These are phyloP conservation scores for Leptomonas seymouri DNA, from an alignment of 208 protist species.

Conservation along the genomic window DNA sequence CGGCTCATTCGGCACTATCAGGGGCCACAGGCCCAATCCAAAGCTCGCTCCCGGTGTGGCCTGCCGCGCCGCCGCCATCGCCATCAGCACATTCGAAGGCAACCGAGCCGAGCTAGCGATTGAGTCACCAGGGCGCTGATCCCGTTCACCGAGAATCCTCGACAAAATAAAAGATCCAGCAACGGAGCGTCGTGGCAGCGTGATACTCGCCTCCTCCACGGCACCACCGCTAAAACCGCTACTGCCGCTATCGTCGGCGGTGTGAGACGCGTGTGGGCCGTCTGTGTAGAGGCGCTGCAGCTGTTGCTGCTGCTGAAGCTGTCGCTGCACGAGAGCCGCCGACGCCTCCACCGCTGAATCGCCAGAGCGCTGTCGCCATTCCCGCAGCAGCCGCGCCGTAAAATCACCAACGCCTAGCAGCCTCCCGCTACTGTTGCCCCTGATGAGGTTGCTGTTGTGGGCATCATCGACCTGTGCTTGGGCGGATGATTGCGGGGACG, in stretches of 20 bases:
- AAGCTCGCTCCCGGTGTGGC: conserved; percentile 10
- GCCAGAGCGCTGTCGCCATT: conserved; percentile 33
- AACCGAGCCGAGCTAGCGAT: neutral
- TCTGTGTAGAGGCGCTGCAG: neutral
- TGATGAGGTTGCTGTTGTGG: neutral
- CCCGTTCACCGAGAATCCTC: neutral
- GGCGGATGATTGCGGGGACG: neutral
- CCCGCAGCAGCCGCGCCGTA: conserved; percentile 25
- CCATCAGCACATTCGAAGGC: conserved; percentile 13
- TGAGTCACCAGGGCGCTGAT: neutral
- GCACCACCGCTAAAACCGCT: too few species aligned
- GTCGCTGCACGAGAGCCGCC: neutral
- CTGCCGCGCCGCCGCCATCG: conserved; percentile 19
- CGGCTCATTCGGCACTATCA: conserved; percentile 26
- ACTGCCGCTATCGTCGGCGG: neutral
- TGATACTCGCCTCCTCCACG: neutral
- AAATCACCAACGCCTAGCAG: neutral
- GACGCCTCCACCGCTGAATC: conserved; percentile 18
- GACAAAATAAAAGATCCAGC: neutral
- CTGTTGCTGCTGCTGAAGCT: too few species aligned
- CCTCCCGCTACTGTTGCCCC: neutral
- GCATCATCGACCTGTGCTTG: neutral
- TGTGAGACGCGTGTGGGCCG: neutral
- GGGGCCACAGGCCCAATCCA: conserved; percentile 18
- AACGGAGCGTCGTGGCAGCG: neutral